Conservation (phyloP, 495 filamentous ascomycete species). For the Aspergillus coremiiformis region DNA sequence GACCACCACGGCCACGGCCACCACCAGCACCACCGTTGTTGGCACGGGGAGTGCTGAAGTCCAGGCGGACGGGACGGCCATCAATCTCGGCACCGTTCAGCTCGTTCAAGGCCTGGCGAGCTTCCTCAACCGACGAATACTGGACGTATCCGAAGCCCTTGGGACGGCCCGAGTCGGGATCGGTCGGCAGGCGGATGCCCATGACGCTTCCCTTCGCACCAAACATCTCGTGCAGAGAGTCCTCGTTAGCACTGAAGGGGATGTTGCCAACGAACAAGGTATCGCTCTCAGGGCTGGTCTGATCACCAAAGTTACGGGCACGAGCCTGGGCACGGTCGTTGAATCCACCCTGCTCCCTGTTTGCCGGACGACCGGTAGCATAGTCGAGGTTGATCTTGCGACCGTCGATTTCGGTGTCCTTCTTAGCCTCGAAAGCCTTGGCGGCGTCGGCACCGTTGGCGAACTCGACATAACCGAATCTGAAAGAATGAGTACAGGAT, state of each 20-base stretch:
- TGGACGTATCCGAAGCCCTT: slow-evolving; percentile 96
- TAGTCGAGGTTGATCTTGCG: slow-evolving; percentile 87
- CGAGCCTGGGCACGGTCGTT: slow-evolving; percentile 58
- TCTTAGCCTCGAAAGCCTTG: slow-evolving; percentile 74
- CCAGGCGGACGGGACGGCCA: slow-evolving; percentile 77
- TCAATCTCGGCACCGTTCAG: slow-evolving; percentile 69
- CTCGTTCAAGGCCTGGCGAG: slow-evolving; percentile 64
- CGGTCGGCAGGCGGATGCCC: slow-evolving; percentile 83
- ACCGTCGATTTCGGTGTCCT: slow-evolving; percentile 72
- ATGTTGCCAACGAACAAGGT: slow-evolving; percentile 95
- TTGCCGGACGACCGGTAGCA: slow-evolving; percentile 56
- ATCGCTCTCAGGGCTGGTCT: slow-evolving; percentile 65
- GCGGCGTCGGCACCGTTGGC: slow-evolving; percentile 57
- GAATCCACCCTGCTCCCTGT: slow-evolving; percentile 42
- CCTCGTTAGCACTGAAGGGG: slow-evolving; percentile 74
- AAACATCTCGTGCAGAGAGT: slow-evolving; percentile 68
- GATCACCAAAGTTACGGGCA: slow-evolving; percentile 71
- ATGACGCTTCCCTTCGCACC: slow-evolving; percentile 60
- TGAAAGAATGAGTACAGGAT: slow-evolving; percentile 26
- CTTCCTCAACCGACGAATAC: slow-evolving; percentile 77
- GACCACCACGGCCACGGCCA: slow-evolving; percentile 42
- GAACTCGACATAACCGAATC: slow-evolving; percentile 96
- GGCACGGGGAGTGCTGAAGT: slow-evolving; percentile 76
- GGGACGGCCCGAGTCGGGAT: slow-evolving; percentile 73
- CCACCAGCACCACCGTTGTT: slow-evolving; percentile 48